Conservation (phyloP, 495 filamentous ascomycete genomes). For the Saxophila tyrrhenica region DNA sequence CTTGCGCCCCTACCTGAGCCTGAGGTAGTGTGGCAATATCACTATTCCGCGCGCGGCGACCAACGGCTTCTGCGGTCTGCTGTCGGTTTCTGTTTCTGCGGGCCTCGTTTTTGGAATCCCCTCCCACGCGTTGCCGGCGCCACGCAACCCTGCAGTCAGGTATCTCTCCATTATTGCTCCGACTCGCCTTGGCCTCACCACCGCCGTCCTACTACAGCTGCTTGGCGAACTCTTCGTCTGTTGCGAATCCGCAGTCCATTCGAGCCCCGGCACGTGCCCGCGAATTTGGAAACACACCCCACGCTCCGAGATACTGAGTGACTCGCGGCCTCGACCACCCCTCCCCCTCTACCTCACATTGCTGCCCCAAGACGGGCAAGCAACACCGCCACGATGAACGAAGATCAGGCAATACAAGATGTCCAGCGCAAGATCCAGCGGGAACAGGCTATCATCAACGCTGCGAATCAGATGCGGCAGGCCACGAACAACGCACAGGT, state of each 20-base stretch:
- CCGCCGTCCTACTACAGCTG: background rate
- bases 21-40: background rate
- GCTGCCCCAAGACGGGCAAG: background rate
- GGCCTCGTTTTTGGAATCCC: background rate
- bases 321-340: background rate
- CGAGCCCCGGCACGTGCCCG: background rate
- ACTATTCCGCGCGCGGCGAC: background rate
- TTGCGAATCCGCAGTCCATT: too few relatives aligned
- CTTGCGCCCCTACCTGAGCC: too few relatives aligned
- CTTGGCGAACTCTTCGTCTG: background rate
- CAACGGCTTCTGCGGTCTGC: background rate
- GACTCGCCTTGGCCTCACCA: background rate
- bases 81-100: background rate
- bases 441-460: conserved; percentile 90
- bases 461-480: conserved; percentile 86
- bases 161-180: background rate
- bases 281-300: background rate
- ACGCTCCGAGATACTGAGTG: too few relatives aligned
- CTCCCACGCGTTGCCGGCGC: background rate
- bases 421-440: conserved; percentile 96
- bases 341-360: background rate
- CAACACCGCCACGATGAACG: conserved; percentile 35
- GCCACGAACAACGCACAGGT: conserved; percentile 86
- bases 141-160: background rate
- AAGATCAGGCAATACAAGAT: conserved; percentile 74